These are phyloP conservation scores for Solanum rostratum DNA, from an alignment of 257 asterid species.

Conservation along the genomic window DNA sequence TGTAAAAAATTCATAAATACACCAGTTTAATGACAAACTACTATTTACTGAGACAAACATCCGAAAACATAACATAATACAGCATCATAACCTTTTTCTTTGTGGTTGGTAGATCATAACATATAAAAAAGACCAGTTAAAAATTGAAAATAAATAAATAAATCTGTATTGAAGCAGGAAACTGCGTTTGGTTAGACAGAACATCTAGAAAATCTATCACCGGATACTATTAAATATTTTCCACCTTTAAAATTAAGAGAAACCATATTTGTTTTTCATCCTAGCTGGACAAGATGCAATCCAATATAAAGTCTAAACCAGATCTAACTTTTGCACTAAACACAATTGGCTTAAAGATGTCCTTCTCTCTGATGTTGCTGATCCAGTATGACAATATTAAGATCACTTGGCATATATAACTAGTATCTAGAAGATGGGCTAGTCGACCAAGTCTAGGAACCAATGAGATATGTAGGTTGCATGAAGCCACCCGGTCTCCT, in stretches of 20 bases:
- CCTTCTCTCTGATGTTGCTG: background rate
- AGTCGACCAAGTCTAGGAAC: background rate
- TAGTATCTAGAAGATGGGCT: background rate
- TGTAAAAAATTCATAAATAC: slow-evolving; percentile 21
- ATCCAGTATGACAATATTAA: background rate
- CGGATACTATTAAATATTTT: background rate
- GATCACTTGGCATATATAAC: background rate
- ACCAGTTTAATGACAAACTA: slow-evolving; percentile 10
- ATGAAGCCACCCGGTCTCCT: background rate
- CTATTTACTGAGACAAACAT: background rate
- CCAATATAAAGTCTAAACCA: background rate
- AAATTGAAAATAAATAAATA: background rate
- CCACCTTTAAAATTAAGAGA: background rate
- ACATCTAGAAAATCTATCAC: background rate
- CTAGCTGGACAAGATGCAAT: background rate
- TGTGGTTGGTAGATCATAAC: background rate
- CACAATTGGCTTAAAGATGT: background rate
- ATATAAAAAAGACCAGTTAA: background rate
- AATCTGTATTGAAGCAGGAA: background rate
- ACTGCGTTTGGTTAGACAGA: background rate
- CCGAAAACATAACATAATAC: background rate
- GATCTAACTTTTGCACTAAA: background rate
- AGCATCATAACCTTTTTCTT: background rate
- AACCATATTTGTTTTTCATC: background rate
- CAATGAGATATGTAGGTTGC: background rate